Evolutionary conservation across 148 eudicot species (phyloP), one percentile per base, ranked within the genome.

Genomic region (Limonium bicolor): DNA sequence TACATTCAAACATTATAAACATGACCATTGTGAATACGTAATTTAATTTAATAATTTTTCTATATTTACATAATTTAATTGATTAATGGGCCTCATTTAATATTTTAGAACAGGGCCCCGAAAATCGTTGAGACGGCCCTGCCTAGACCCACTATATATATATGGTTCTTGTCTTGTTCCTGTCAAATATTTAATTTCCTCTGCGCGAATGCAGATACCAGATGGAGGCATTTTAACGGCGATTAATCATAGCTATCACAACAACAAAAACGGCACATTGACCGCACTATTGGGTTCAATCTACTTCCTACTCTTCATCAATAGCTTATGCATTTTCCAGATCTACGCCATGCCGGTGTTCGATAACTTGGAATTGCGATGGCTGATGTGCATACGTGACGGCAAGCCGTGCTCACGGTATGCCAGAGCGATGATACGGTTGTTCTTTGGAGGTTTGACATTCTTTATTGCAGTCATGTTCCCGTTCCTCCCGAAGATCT

Each of bases 341-440:
- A 57, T 77, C 20, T 82, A 70, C 36, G 71, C 69, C 1, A 71
- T 82, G 82, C 69, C 58, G 2, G 60, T 62, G 14, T 69, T 71
- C 20, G 93, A 82, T 74, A 82, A 77, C 68, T 55, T 71, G 23
- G 76, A 77, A 62, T 41, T 69, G 14, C 45, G 60, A 10, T 66
- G 55, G 36, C 34, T 27, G 3, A 48, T 25, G 63, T 63, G 18
- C 32, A 52, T 29, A 13, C n/a, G n/a, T n/a, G n/a, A n/a, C n/a
- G 51, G 59, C 10, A 41, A 54, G 62, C 55, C 67, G 6, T 77
- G 81, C 63, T 53, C 71, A 0, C 49, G 67, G 51, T 59, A 49
- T 70, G 14, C 55, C 0, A 63, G 82, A 5, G 14, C 53, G 0
- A 73, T 36, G 1, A 33, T 82, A 14, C 52, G 72, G 28, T n/a